A percentile compares a stretch with the other conserved stretches of the same genome.
phyloP scores from a whole-genome alignment of 495 filamentous ascomycete genomes.

The Neurospora sp. region DNA sequence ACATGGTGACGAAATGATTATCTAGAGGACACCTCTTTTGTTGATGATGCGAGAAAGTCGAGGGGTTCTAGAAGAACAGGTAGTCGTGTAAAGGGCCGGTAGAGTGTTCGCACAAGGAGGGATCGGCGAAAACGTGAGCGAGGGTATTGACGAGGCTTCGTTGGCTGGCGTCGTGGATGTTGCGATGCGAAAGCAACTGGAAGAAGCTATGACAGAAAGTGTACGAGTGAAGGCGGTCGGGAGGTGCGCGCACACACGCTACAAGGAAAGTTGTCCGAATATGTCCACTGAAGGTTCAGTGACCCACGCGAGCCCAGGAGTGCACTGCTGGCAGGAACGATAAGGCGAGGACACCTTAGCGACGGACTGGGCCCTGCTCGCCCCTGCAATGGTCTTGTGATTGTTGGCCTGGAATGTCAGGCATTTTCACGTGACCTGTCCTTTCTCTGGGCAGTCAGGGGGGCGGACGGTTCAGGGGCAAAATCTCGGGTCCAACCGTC shows the following conservation, averaged over 20 bases:
- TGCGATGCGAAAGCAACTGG: not conserved
- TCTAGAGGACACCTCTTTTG: not conserved
- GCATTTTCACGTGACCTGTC: not conserved
- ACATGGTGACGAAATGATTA: slow-evolving; percentile 51
- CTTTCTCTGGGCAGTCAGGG: not conserved
- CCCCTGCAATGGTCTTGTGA: not conserved
- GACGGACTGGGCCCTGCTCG: not conserved
- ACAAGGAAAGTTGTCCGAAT: not conserved
- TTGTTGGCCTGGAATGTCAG: not conserved
- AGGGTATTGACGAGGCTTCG: not conserved
- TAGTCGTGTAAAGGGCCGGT: not conserved
- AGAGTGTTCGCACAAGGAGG: not conserved
- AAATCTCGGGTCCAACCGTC: not conserved
- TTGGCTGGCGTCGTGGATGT: not conserved
- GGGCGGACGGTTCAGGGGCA: not conserved
- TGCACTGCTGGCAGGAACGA: not conserved
- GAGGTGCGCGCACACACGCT: not conserved
- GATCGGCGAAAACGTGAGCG: not conserved
- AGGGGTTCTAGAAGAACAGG: not conserved
- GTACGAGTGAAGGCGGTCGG: not conserved
- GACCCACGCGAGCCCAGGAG: not conserved
- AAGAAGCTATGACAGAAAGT: slow-evolving; percentile 1
- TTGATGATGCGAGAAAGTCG: not conserved
- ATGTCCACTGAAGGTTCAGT: not conserved
- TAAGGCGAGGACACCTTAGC: not conserved